Evolutionary conservation across 495 filamentous ascomycete genomes (phyloP).

Genomic region (Massariosphaeria phaeospora): DNA sequence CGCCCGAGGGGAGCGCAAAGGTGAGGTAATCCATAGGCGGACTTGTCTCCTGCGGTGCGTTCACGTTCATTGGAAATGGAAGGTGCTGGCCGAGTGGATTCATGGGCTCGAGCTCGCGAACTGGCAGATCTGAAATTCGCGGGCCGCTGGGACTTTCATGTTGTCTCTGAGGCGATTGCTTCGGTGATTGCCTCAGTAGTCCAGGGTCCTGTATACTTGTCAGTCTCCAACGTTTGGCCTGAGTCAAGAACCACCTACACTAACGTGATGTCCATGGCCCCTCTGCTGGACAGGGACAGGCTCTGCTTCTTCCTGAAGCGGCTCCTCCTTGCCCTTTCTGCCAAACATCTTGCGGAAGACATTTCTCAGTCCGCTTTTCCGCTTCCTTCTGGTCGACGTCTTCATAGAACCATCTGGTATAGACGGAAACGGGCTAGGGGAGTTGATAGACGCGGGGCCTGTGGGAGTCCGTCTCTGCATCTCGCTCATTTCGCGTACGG

Average conservation of each 20-base stretch:
- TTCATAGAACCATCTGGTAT: conserved; percentile 13
- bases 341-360: conserved; percentile 35
- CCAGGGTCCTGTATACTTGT: conserved; percentile 26
- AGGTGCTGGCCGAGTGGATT: conserved; percentile 33
- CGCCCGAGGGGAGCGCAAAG: conserved; percentile 6
- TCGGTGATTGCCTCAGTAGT: conserved; percentile 14
- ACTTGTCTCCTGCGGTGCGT: conserved; percentile 31
- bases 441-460: conserved; percentile 3
- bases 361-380: conserved; percentile 27
- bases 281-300: neutral
- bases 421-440: conserved; percentile 25
- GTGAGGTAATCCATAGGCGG: conserved; percentile 31
- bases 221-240: neutral
- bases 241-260: conserved; percentile 16
- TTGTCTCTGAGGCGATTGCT: too few relatives aligned
- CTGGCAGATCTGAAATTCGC: conserved; percentile 26
- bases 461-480: conserved; percentile 2
- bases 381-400: conserved; percentile 26
- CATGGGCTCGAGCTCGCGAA: conserved; percentile 23
- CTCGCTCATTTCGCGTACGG: conserved; percentile 12
- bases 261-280: conserved; percentile 29
- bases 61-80: conserved; percentile 38
- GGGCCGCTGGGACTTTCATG: conserved; percentile 1
- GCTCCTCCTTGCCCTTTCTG: conserved; percentile 17
- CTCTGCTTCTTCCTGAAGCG: neutral